A percentile compares a stretch with the other conserved stretches of the same genome.
Evolutionary conservation across 345 rosid species (phyloP).

Genomic region (Microcos paniculata): DNA sequence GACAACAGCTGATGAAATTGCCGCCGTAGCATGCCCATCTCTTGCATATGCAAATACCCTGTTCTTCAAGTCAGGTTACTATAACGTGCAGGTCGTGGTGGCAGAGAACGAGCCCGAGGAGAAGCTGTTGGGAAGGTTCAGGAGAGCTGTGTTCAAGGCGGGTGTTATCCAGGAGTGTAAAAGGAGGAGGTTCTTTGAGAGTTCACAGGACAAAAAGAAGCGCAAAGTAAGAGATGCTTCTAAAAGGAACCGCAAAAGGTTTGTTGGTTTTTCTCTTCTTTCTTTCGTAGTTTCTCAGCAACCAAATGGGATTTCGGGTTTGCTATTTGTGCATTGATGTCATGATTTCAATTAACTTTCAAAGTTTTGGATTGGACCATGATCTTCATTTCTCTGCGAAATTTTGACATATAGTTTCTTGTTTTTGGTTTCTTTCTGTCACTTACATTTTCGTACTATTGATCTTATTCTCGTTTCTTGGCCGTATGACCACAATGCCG

Average conservation of each 20-base stretch:
- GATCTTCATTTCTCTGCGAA: not conserved
- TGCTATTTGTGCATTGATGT: no score
- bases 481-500: no score
- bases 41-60: conserved; percentile 27
- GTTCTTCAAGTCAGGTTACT: conserved; percentile 28
- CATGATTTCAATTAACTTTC: no score
- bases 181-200: conserved; percentile 43
- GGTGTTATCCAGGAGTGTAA: conserved; percentile 31
- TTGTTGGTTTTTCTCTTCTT: not conserved
- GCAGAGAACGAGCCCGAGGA: conserved; percentile 45
- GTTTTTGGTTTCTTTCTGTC: no score
- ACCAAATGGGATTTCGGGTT: no score
- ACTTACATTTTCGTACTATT: no score
- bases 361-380: not conserved
- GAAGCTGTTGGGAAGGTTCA: conserved; percentile 31
- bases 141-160: conserved; percentile 30
- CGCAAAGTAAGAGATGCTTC: conserved; percentile 39
- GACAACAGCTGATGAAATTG: not conserved
- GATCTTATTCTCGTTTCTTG: no score
- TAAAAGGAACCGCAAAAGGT: conserved; percentile 35
- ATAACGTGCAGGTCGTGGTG: conserved; percentile 35
- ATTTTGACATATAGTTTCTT: no score
- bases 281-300: not conserved
- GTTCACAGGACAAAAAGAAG: conserved; percentile 30
- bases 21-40: conserved; percentile 14